These are phyloP conservation scores for Apiotrichum montevideense DNA, from an alignment of 1,284 basidiomycete genomes.

Conservation along the genomic window DNA sequence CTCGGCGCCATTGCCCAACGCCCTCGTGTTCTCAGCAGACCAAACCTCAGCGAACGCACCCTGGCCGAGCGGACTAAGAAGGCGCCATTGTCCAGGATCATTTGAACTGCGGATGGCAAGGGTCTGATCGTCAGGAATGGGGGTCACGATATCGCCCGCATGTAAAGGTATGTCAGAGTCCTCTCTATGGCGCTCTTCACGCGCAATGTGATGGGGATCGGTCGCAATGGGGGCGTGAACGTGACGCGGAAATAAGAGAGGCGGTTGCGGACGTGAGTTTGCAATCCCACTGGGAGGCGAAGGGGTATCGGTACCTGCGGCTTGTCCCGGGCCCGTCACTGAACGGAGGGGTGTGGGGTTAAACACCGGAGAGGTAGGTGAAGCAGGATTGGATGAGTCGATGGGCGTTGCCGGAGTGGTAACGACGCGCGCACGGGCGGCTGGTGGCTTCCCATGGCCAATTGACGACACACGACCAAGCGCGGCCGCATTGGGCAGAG, in stretches of 20 bases:
- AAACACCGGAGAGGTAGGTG: neutral
- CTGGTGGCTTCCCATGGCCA: slow-evolving; percentile 5
- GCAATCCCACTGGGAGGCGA: neutral
- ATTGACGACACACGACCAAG: neutral
- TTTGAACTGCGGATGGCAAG: slow-evolving; percentile 10
- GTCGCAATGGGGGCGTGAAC: neutral
- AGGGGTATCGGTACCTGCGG: neutral
- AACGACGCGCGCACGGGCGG: slow-evolving; percentile 9
- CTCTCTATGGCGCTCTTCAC: slow-evolving; percentile 14
- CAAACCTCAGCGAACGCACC: slow-evolving; percentile 73
- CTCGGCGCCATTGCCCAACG: slow-evolving; percentile 10
- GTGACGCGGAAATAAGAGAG: neutral
- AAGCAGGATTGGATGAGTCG: neutral
- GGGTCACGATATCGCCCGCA: slow-evolving; percentile 24
- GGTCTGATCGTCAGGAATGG: slow-evolving; percentile 11
- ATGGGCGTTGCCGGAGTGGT: slow-evolving; percentile 2
- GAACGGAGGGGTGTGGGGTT: slow-evolving; percentile 7
- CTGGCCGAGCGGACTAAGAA: slow-evolving; percentile 59
- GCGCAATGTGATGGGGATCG: slow-evolving; percentile 1
- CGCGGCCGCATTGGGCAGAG: slow-evolving; percentile 1
- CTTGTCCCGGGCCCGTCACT: slow-evolving; percentile 6
- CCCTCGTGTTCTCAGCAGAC: slow-evolving; percentile 55
- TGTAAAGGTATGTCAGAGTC: slow-evolving; percentile 14
- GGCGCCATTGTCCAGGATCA: slow-evolving; percentile 37
- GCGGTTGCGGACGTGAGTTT: neutral